phyloP scores from a whole-genome alignment of 2,329 filamentous ascomycete species.

The Trichoderma guizhouense region DNA sequence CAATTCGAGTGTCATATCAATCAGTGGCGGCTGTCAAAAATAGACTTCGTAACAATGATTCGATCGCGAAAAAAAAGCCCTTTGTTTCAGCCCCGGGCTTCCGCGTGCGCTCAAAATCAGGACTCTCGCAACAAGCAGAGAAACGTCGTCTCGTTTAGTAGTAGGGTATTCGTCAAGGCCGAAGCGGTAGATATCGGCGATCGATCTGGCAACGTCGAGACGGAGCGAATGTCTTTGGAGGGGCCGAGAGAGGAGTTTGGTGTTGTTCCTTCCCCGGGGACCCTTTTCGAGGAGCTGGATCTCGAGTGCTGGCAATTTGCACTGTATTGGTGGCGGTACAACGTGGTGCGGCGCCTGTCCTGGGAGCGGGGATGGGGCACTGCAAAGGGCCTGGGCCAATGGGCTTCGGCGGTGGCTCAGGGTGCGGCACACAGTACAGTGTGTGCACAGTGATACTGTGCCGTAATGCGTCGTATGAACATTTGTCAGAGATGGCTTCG shows the following conservation, averaged over 20 bases:
- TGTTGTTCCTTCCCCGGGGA: not conserved
- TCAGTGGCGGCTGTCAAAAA: not conserved
- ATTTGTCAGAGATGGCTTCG: not conserved
- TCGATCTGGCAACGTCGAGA: not conserved
- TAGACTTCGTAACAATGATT: not conserved
- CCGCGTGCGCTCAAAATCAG: not conserved
- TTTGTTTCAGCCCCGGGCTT: not conserved
- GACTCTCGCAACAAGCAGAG: not conserved
- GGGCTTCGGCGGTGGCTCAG: not conserved
- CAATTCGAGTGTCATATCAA: not conserved
- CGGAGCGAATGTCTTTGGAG: not conserved
- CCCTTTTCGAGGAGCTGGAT: constrained; percentile 1
- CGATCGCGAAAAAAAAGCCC: not conserved
- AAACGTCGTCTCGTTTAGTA: not conserved
- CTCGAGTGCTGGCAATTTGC: not conserved
- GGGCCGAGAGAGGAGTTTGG: not conserved
- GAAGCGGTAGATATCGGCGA: not conserved
- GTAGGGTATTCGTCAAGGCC: not conserved
- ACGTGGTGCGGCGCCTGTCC: not conserved
- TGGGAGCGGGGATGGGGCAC: not conserved
- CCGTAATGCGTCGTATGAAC: not conserved
- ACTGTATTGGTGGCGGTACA: constrained; percentile 2
- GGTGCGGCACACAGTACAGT: not conserved
- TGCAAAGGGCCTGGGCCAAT: not conserved
- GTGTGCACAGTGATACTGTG: not conserved